phyloP scores from a whole-genome alignment of 2,329 filamentous ascomycete genomes.

The Fusarium napiforme region DNA sequence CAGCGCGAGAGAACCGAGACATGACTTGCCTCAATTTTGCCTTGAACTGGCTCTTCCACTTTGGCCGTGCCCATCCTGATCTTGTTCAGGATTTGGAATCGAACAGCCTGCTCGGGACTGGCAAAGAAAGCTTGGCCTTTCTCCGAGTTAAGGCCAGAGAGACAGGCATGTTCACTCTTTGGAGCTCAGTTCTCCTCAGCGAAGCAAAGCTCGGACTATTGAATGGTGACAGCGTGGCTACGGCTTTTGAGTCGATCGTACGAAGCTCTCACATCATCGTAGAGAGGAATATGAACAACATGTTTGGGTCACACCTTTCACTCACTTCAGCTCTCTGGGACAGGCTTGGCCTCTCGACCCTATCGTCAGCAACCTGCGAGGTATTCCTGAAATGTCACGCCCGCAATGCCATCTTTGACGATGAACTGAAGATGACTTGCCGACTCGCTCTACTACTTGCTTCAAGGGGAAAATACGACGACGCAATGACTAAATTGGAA shows the following conservation, averaged over 20 bases:
- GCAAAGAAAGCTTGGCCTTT: conserved; percentile 84
- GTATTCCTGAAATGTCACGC: conserved; percentile 80
- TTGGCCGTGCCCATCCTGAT: conserved; percentile 84
- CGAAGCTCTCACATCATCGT: conserved; percentile 85
- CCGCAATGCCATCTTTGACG: conserved; percentile 71
- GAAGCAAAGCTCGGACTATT: conserved; percentile 84
- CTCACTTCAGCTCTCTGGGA: conserved; percentile 80
- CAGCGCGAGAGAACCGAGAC: conserved; percentile 93
- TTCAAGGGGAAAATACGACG: conserved; percentile 75
- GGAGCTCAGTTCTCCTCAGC: conserved; percentile 84
- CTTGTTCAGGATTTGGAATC: conserved; percentile 77
- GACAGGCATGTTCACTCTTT: conserved; percentile 83
- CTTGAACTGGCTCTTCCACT: conserved; percentile 95
- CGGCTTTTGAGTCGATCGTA: conserved; percentile 80
- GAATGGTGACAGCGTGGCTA: conserved; percentile 72
- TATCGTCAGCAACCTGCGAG: conserved; percentile 72
- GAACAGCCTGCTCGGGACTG: conserved; percentile 78
- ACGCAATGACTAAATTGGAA: conserved; percentile 63
- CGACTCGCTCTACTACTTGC: conserved; percentile 71
- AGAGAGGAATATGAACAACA: conserved; percentile 77
- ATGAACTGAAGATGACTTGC: conserved; percentile 79
- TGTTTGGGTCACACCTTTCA: conserved; percentile 79
- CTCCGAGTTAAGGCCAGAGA: conserved; percentile 89
- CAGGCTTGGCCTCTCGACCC: conserved; percentile 71
- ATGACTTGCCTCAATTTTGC: conserved; percentile 94